phyloP scores from a whole-genome alignment of 768 basidiomycete genomes.

The Wakefieldia striispora region DNA sequence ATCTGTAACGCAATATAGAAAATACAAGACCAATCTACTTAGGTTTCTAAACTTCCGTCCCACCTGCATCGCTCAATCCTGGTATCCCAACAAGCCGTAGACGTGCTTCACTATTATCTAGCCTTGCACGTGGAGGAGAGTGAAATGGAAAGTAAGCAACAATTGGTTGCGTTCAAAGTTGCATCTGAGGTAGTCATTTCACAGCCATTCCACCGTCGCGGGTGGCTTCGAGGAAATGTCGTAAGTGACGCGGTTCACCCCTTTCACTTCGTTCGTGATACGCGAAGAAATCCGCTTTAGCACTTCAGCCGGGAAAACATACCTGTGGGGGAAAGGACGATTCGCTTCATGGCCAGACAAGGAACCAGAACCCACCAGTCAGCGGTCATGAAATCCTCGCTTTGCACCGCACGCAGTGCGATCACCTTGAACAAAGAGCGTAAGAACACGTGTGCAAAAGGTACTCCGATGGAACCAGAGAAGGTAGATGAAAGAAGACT shows the following conservation, averaged over 20 bases:
- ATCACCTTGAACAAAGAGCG: slow-evolving; percentile 58
- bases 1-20: too few relatives aligned
- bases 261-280: slow-evolving; percentile 96
- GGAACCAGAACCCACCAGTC: slow-evolving; percentile 67
- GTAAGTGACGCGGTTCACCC: slow-evolving; percentile 94
- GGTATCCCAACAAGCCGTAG: too few relatives aligned
- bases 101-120: too few relatives aligned
- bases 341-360: not conserved
- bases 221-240: slow-evolving; percentile 98
- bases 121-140: slow-evolving; percentile 3
- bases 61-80: too few relatives aligned
- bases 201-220: slow-evolving; percentile 56
- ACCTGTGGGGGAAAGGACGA: slow-evolving; percentile 46
- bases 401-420: slow-evolving; percentile 89
- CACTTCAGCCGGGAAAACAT: slow-evolving; percentile 91
- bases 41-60: too few relatives aligned
- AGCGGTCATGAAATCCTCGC: slow-evolving; percentile 99
- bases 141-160: too few relatives aligned
- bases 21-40: too few relatives aligned
- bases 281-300: slow-evolving; percentile 90
- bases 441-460: not conserved
- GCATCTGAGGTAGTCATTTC: not conserved
- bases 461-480: too few relatives aligned
- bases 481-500: slow-evolving; percentile 6
- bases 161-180: too few relatives aligned